These are phyloP conservation scores for Stachybotrys chartarum DNA, from an alignment of 2,329 filamentous ascomycete genomes.

Conservation along the genomic window DNA sequence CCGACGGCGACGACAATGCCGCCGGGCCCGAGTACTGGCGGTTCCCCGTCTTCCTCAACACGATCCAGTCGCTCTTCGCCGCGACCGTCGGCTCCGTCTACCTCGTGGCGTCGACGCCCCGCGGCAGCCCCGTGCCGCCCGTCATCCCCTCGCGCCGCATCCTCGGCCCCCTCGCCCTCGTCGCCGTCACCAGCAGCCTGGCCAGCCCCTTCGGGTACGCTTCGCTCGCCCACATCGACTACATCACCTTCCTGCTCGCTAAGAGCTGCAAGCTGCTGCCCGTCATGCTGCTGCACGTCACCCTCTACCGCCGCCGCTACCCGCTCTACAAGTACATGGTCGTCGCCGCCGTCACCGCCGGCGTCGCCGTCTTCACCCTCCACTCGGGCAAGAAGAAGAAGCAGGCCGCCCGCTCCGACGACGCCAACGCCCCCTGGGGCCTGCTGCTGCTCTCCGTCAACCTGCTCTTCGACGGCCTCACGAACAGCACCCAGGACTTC, in stretches of 20 bases:
- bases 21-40: conserved; percentile 71
- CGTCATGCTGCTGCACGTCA: conserved; percentile 94
- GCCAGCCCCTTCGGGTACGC: conserved; percentile 96
- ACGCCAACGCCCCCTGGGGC: conserved; percentile 66
- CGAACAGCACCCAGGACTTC: conserved; percentile 94
- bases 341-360: conserved; percentile 81
- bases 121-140: conserved; percentile 37
- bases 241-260: conserved; percentile 93
- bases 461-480: conserved; percentile 89
- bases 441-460: conserved; percentile 81
- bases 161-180: conserved; percentile 70
- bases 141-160: conserved; percentile 75
- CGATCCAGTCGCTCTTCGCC: conserved; percentile 86
- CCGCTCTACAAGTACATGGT: conserved; percentile 96
- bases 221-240: conserved; percentile 87
- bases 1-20: conserved; percentile 43
- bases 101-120: conserved; percentile 57
- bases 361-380: conserved; percentile 91
- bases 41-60: conserved; percentile 93
- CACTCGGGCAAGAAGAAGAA: conserved; percentile 59
- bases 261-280: conserved; percentile 99
- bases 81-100: conserved; percentile 77
- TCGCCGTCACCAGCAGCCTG: conserved; percentile 80
- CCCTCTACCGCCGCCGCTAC: conserved; percentile 81
- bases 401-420: conserved; percentile 32